Evolutionary conservation across 306 rosid genomes (phyloP), one percentile per base, ranked within the genome.

Genomic region (Sesbania bispinosa): DNA sequence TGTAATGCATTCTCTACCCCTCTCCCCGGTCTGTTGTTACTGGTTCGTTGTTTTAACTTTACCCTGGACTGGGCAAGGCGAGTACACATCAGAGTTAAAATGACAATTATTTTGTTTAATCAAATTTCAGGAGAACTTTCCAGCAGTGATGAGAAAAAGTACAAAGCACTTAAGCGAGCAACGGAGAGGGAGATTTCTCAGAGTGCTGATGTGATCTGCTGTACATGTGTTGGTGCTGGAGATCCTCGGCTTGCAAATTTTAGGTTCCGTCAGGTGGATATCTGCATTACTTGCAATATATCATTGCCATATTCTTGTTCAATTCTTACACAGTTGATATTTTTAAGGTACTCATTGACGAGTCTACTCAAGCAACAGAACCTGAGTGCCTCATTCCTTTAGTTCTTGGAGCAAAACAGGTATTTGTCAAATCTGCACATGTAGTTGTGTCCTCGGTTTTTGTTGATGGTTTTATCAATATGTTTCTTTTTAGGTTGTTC

Each of bases 321-420:
- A 68, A 57, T 59, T 59, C 85, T 76, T 62, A 82, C 63, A 36
- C 13, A 27, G 42, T 27, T 48, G 57, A 45, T 18, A 13, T 46
- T 80, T 27, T 75, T 10, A 74, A 95, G 99, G 99, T 95, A 43
- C 99, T 95, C 62, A 95, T 95, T 78, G 99, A 95, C n/a, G 99
- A 95, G 87, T 95, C 99, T 24, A 95, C 99, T 69, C 99, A 95
- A 64, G 91, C 99, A 55, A 95, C 97, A 14, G 99, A 95, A 75
- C 99, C 99, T 39, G 99, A 95, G 81, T 95, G 99, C 68, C 97
- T 95, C 29, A 95, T 95, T 76, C 99, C 99, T 58, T 85, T 95
- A 81, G 99, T 95, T 84, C 97, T 95, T 57, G 99, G 99, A 59
- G 99, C 93, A 48, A 95, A 95, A 85, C 99, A 95, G 99, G 99